Evolutionary conservation across 106 monocot species (phyloP).

Genomic region (Allium cepa): DNA sequence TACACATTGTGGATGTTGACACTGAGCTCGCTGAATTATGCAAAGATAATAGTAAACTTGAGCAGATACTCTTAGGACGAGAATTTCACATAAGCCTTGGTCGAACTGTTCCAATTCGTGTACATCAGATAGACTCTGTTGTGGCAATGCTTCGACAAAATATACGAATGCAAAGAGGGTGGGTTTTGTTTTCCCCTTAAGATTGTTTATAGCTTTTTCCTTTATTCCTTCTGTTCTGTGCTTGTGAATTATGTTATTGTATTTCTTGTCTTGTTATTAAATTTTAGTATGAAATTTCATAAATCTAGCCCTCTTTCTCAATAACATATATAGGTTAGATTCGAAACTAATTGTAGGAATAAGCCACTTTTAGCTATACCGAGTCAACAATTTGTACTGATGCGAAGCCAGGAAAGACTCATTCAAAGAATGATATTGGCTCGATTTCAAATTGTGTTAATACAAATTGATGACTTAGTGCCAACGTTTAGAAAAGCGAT

Average conservation of each 20-base stretch:
- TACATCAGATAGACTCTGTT: conserved; percentile 93
- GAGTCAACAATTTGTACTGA: no score
- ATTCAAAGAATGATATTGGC: no score
- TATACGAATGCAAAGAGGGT: conserved; percentile 67
- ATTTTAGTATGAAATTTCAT: not conserved
- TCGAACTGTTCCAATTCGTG: conserved; percentile 83
- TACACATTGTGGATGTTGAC: conserved; percentile 70
- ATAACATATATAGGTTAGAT: no score
- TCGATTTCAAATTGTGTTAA: no score
- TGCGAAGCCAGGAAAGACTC: no score
- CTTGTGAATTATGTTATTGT: not conserved
- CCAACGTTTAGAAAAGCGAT: no score
- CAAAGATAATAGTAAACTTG: conserved; percentile 57
- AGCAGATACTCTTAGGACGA: conserved; percentile 54
- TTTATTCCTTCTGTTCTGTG: no score
- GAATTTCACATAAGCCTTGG: conserved; percentile 95
- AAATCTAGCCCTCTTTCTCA: no score
- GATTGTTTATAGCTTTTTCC: not conserved
- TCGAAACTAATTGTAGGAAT: no score
- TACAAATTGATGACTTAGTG: no score
- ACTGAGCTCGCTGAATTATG: conserved; percentile 47
- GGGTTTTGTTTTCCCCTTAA: not conserved
- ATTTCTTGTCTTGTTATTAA: not conserved
- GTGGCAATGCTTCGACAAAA: conserved; percentile 83
- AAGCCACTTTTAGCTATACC: no score